Evolutionary conservation across 345 rosid species (phyloP).

Genomic region (Toxicodendron radicans): DNA sequence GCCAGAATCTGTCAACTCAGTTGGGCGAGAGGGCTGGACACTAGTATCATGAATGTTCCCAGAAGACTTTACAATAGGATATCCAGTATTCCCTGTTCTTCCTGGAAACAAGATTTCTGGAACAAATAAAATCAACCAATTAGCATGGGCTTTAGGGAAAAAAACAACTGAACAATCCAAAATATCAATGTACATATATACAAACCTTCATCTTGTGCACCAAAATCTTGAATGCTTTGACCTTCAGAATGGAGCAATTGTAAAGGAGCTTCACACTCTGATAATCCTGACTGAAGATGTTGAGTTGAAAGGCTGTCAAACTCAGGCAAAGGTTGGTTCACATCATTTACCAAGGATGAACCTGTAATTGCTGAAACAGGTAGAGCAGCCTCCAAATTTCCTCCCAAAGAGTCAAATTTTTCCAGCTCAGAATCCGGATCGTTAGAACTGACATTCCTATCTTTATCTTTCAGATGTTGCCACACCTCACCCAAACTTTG

Average conservation of each 20-base stretch:
- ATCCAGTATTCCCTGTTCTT: slow-evolving; percentile 45
- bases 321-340: slow-evolving; percentile 26
- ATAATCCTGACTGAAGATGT: slow-evolving; percentile 34
- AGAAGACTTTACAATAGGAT: slow-evolving; percentile 32
- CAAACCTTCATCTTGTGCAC: slow-evolving; percentile 57
- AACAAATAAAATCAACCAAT: slow-evolving; percentile 13
- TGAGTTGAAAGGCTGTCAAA: slow-evolving; percentile 35
- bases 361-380: slow-evolving; percentile 35
- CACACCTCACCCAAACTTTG: slow-evolving; percentile 61
- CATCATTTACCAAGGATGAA: slow-evolving; percentile 30
- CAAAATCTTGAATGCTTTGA: slow-evolving; percentile 43
- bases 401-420: slow-evolving; percentile 37
- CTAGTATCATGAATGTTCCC: slow-evolving; percentile 23
- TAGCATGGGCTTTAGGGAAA: slow-evolving; percentile 8
- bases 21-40: slow-evolving; percentile 30
- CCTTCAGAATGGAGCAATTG: slow-evolving; percentile 37
- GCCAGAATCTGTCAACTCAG: slow-evolving; percentile 30
- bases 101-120: slow-evolving; percentile 74
- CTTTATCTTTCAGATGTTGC: slow-evolving; percentile 50
- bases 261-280: slow-evolving; percentile 45
- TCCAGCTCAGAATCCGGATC: slow-evolving; percentile 36
- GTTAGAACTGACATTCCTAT: slow-evolving; percentile 20
- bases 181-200: slow-evolving; percentile 3
- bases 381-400: slow-evolving; percentile 38
- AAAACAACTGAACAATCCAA: background rate